Conservation (phyloP, 2,329 filamentous ascomycete genomes). For the Pezicula radicicola region DNA sequence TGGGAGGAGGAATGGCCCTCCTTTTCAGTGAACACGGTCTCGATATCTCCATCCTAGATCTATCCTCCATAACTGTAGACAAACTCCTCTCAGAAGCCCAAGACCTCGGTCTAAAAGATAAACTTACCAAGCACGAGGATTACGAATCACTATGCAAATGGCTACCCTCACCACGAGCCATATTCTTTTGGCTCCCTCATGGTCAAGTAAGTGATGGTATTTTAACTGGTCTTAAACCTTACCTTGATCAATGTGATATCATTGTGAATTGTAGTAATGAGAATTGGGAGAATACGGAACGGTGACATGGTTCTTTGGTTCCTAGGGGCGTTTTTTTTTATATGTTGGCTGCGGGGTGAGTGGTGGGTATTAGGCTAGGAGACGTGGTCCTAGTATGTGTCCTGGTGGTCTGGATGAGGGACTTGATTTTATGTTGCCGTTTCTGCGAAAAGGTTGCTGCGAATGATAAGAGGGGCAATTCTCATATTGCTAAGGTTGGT, state of each 20-base stretch:
- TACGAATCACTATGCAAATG: slow-evolving; percentile 48
- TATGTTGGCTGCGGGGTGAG: slow-evolving; percentile 68
- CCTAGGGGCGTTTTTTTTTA: slow-evolving; percentile 52
- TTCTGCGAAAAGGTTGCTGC: slow-evolving; percentile 60
- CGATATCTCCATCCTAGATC: slow-evolving; percentile 52
- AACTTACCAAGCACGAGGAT: slow-evolving; percentile 32
- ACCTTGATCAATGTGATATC: slow-evolving; percentile 58
- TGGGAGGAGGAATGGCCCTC: slow-evolving; percentile 58
- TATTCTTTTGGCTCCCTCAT: slow-evolving; percentile 52
- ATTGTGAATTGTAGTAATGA: slow-evolving; percentile 70
- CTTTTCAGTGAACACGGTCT: slow-evolving; percentile 55
- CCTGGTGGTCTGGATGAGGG: slow-evolving; percentile 58
- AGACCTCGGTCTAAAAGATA: slow-evolving; percentile 17
- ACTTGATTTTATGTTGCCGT: slow-evolving; percentile 56
- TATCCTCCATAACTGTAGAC: slow-evolving; percentile 40
- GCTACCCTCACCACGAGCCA: slow-evolving; percentile 44
- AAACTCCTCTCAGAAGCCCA: slow-evolving; percentile 33
- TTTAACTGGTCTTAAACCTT: slow-evolving; percentile 34
- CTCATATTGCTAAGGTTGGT: slow-evolving; percentile 60
- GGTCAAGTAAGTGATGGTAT: slow-evolving; percentile 36
- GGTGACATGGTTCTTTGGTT: slow-evolving; percentile 55
- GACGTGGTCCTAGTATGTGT: slow-evolving; percentile 64
- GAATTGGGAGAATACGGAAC: slow-evolving; percentile 61
- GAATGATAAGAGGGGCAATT: slow-evolving; percentile 54
- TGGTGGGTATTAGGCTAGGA: slow-evolving; percentile 66